A percentile compares a stretch with the other conserved stretches of the same genome.
Evolutionary conservation across 2,329 filamentous ascomycete species (phyloP).

Genomic region (Colletotrichum echinochloae): DNA sequence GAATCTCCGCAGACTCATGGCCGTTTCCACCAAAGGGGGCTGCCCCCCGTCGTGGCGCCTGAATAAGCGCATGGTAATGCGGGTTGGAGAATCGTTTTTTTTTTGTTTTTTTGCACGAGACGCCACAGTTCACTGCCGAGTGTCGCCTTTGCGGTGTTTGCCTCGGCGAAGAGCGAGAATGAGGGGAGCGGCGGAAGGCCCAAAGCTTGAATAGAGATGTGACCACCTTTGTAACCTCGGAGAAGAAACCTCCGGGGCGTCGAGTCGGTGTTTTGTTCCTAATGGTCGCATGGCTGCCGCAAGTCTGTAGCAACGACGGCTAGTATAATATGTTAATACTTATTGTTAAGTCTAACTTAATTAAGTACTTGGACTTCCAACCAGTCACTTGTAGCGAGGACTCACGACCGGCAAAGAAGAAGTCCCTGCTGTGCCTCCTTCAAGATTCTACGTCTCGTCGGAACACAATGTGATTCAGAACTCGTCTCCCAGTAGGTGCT

Average conservation of each 20-base stretch:
- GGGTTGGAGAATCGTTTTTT: background rate
- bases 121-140: background rate
- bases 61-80: background rate
- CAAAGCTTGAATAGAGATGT: background rate
- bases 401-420: background rate
- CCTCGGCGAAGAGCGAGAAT: background rate
- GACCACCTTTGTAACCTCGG: background rate
- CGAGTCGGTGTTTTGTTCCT: background rate
- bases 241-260: background rate
- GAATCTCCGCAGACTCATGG: conserved; percentile 13
- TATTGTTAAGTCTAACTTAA: too few relatives aligned
- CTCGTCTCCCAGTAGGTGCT: background rate
- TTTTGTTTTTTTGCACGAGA: background rate
- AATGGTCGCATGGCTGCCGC: conserved; percentile 3
- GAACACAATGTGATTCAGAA: conserved; percentile 13
- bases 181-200: background rate
- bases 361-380: too few relatives aligned
- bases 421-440: conserved; percentile 4
- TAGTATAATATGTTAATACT: too few relatives aligned
- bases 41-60: background rate
- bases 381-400: background rate
- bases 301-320: background rate
- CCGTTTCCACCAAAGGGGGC: background rate
- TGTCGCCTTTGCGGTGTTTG: background rate
- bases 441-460: conserved; percentile 23